Evolutionary conservation across 352 stramenopile genomes (phyloP).

Genomic region (Phytophthora nicotianae): DNA sequence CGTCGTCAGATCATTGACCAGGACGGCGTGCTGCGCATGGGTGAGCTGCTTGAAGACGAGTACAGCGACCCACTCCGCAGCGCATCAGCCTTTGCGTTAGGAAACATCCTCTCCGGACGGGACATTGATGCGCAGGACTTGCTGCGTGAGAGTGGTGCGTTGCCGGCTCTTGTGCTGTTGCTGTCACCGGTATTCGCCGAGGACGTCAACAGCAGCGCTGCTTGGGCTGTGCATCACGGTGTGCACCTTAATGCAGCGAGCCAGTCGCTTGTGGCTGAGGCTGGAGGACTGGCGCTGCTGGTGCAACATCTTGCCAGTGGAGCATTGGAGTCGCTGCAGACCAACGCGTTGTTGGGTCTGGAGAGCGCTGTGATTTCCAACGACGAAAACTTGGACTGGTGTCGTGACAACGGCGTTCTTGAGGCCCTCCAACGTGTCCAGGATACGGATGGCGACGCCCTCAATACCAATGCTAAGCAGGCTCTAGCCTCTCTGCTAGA

Average conservation of each 20-base stretch:
- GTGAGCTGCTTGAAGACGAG: slow-evolving; percentile 53
- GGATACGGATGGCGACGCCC: slow-evolving; percentile 48
- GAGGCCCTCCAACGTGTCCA: slow-evolving; percentile 49
- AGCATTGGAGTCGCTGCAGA: slow-evolving; percentile 60
- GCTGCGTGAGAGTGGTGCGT: slow-evolving; percentile 57
- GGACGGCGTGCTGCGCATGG: slow-evolving; percentile 50
- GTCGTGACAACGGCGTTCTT: slow-evolving; percentile 44
- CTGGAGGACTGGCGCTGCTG: slow-evolving; percentile 64
- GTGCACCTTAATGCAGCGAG: slow-evolving; percentile 68
- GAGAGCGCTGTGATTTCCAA: slow-evolving; percentile 60
- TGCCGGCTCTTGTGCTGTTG: slow-evolving; percentile 65
- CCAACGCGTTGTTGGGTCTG: slow-evolving; percentile 70
- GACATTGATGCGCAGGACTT: slow-evolving; percentile 65
- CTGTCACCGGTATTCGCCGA: slow-evolving; percentile 67
- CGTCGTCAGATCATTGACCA: slow-evolving; percentile 54
- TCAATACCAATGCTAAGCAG: slow-evolving; percentile 60
- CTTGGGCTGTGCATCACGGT: slow-evolving; percentile 77
- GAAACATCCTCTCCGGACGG: slow-evolving; percentile 65
- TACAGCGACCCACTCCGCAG: slow-evolving; percentile 63
- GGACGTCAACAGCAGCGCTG: slow-evolving; percentile 71
- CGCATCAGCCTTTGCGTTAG: slow-evolving; percentile 63
- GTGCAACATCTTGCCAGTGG: slow-evolving; percentile 48
- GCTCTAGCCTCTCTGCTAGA: slow-evolving; percentile 52
- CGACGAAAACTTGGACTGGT: slow-evolving; percentile 56
- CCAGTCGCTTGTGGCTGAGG: slow-evolving; percentile 62